phyloP scores from a whole-genome alignment of 169 alveolate genomes.

The Plasmodium gallinaceum region DNA sequence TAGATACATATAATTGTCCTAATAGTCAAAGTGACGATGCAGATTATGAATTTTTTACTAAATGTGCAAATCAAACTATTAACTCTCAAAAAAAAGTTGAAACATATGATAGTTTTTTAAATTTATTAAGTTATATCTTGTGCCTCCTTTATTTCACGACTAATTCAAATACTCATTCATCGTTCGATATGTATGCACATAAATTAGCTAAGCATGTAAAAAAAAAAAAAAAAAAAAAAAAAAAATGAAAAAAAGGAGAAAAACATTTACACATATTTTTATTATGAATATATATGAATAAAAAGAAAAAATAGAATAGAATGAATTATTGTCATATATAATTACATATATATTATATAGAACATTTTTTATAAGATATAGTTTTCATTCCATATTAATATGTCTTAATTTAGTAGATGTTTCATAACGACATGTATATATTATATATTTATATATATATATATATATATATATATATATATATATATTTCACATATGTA shows the following conservation, averaged over 20 bases:
- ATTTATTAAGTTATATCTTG: conserved; percentile 28
- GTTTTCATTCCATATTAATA: too few species aligned
- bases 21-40: conserved; percentile 13
- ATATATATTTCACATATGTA: too few species aligned
- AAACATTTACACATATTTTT: background rate
- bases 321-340: background rate
- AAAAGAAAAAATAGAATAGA: too few species aligned
- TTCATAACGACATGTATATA: too few species aligned
- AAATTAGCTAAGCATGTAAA: conserved; percentile 68
- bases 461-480: too few species aligned
- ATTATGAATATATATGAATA: background rate
- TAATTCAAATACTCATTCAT: conserved; percentile 44
- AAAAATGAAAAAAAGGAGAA: background rate
- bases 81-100: background rate
- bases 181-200: conserved; percentile 62
- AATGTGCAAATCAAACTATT: background rate
- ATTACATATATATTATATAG: background rate
- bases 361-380: background rate
- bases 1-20: background rate
- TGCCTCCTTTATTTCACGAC: conserved; percentile 67
- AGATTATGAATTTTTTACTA: conserved; percentile 4
- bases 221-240: conserved; percentile 11
- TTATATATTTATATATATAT: too few species aligned
- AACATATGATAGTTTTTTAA: conserved; percentile 45
- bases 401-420: too few species aligned